A percentile compares a stretch with the other conserved stretches of the same genome.
Evolutionary conservation across 148 eudicot species (phyloP).

Genomic region (Rheum nobile): DNA sequence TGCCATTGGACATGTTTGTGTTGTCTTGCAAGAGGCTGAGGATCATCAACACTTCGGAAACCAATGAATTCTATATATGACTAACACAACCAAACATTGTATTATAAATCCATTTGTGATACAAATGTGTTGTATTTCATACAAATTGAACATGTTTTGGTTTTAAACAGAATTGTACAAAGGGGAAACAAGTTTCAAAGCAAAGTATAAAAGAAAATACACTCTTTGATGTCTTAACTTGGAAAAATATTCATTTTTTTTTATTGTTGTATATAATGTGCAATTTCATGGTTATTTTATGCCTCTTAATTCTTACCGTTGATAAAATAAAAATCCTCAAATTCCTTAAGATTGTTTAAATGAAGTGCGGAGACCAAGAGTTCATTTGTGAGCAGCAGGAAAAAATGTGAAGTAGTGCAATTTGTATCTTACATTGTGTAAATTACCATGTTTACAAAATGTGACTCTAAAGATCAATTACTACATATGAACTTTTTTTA

Average conservation of each 20-base stretch:
- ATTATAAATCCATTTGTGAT: neutral
- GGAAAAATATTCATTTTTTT: neutral
- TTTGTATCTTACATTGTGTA: no score
- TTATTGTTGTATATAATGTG: neutral
- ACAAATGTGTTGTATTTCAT: neutral
- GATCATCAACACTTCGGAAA: constrained; percentile 7
- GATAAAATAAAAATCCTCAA: no score
- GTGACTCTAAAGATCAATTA: no score
- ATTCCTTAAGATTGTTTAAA: no score
- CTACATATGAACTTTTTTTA: no score
- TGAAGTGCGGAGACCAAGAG: no score
- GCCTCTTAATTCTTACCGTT: neutral
- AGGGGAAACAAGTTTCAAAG: neutral
- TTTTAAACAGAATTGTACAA: neutral
- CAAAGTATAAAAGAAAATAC: neutral
- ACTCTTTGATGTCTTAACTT: neutral
- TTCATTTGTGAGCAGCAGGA: no score
- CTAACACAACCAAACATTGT: neutral
- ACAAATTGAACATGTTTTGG: neutral
- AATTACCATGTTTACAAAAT: no score
- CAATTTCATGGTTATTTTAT: neutral
- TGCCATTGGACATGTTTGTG: constrained; percentile 9
- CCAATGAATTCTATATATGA: neutral
- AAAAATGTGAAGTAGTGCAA: no score
- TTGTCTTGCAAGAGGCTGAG: constrained; percentile 9